These are phyloP conservation scores for Smittium mucronatum DNA, from an alignment of 371 early-diverging fungal genomes.

Conservation along the genomic window DNA sequence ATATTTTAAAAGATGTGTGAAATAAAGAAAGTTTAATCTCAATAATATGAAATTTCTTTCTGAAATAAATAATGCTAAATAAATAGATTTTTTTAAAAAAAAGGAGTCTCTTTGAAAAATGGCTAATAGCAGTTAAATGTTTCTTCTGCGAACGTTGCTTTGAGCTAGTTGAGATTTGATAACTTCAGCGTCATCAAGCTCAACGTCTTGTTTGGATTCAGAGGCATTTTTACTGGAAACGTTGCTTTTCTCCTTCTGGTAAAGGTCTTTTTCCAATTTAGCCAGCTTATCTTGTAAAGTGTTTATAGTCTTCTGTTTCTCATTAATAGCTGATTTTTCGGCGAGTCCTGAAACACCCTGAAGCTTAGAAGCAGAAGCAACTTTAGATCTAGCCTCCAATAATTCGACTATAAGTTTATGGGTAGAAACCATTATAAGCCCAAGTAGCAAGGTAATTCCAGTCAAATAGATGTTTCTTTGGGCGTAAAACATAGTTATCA, in stretches of 20 bases:
- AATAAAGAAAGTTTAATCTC: too few species aligned
- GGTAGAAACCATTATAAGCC: constrained; percentile 31
- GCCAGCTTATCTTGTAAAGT: not conserved
- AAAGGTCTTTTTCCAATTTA: not conserved
- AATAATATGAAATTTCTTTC: too few species aligned
- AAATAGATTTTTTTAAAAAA: too few species aligned
- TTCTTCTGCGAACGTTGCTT: not conserved
- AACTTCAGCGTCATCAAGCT: not conserved
- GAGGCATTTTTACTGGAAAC: not conserved
- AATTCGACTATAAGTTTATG: constrained; percentile 3
- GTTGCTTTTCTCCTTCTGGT: not conserved
- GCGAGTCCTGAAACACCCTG: not conserved
- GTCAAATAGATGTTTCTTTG: constrained; percentile 85
- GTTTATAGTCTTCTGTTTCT: not conserved
- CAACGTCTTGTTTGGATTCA: not conserved
- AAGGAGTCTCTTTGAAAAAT: too few species aligned
- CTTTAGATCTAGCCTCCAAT: constrained; percentile 4
- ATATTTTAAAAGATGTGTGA: too few species aligned
- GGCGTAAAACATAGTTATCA: constrained; percentile 67
- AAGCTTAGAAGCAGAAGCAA: not conserved
- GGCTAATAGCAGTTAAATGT: too few species aligned
- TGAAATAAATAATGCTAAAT: too few species aligned
- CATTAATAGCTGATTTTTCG: not conserved
- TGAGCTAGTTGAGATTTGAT: not conserved
- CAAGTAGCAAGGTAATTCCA: constrained; percentile 76